A percentile compares a stretch with the other conserved stretches of the same genome.
Conservation (phyloP, 345 rosid genomes). For the Capsella bursapastoris region DNA sequence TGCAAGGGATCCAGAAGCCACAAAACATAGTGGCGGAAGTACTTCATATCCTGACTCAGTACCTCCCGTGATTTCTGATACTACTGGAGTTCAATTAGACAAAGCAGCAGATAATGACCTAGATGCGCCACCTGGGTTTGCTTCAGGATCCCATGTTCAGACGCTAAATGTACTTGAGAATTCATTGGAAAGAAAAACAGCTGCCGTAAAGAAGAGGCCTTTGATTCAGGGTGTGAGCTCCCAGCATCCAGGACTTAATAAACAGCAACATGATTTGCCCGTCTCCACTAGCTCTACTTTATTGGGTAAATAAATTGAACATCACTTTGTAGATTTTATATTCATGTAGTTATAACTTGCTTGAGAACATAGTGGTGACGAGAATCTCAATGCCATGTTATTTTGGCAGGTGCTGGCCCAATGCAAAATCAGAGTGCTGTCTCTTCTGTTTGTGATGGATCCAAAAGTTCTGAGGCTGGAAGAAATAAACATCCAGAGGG, state of each 20-base stretch:
- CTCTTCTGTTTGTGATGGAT: conserved; percentile 59
- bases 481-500: conserved; percentile 15
- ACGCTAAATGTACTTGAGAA: conserved; percentile 42
- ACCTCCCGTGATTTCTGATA: conserved; percentile 40
- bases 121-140: conserved; percentile 50
- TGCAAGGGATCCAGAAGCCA: conserved; percentile 39
- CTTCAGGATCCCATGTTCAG: conserved; percentile 48
- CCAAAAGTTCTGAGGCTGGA: conserved; percentile 50
- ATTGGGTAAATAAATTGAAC: conserved; percentile 31
- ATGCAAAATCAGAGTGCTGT: conserved; percentile 56
- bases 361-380: background rate
- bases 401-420: conserved; percentile 50
- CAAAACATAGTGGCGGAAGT: conserved; percentile 44
- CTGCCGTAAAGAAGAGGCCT: conserved; percentile 46
- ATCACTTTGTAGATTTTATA: conserved; percentile 8
- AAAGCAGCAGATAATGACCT: conserved; percentile 39
- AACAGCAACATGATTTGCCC: conserved; percentile 30
- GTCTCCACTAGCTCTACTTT: conserved; percentile 36
- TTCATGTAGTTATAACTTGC: conserved; percentile 22
- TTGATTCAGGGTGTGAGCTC: conserved; percentile 46
- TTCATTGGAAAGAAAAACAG: conserved; percentile 36
- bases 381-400: conserved; percentile 13
- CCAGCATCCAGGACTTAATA: conserved; percentile 48
- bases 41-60: conserved; percentile 40
- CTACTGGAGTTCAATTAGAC: conserved; percentile 43